Evolutionary conservation across 1,139 yeast species (phyloP).

Genomic region (Hemisphaericaspora xylanilytica): DNA sequence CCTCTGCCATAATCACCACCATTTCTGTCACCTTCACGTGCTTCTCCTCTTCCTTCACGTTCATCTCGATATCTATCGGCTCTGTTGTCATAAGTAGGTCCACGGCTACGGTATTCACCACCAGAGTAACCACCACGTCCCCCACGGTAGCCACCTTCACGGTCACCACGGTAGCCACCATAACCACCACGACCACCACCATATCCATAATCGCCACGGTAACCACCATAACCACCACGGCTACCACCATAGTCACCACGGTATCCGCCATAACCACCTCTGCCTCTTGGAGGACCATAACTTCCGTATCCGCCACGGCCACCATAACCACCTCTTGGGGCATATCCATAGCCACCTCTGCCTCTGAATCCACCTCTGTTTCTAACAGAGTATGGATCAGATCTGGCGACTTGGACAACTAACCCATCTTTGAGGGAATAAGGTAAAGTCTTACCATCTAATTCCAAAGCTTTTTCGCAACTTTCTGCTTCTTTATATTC

Average conservation of each 20-base stretch:
- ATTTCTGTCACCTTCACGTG: slow-evolving; percentile 15
- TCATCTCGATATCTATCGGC: slow-evolving; percentile 14
- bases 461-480: slow-evolving; percentile 59
- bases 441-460: slow-evolving; percentile 46
- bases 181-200: slow-evolving; percentile 17
- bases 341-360: slow-evolving; percentile 27
- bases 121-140: slow-evolving; percentile 16
- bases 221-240: slow-evolving; percentile 10
- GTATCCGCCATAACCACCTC: slow-evolving; percentile 11
- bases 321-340: slow-evolving; percentile 15
- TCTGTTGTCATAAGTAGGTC: slow-evolving; percentile 22
- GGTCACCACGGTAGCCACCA: slow-evolving; percentile 15
- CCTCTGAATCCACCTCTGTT: slow-evolving; percentile 32
- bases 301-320: slow-evolving; percentile 20
- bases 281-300: slow-evolving; percentile 11
- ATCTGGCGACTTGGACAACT: slow-evolving; percentile 58
- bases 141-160: slow-evolving; percentile 18
- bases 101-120: slow-evolving; percentile 18
- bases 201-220: slow-evolving; percentile 20
- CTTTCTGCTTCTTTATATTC: slow-evolving; percentile 60
- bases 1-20: slow-evolving; percentile 19
- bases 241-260: slow-evolving; percentile 16
- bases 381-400: slow-evolving; percentile 49
- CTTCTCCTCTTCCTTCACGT: slow-evolving; percentile 17
- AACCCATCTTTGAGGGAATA: slow-evolving; percentile 41